Conservation (phyloP, 805 yeast species). For the Candida oleophila region DNA sequence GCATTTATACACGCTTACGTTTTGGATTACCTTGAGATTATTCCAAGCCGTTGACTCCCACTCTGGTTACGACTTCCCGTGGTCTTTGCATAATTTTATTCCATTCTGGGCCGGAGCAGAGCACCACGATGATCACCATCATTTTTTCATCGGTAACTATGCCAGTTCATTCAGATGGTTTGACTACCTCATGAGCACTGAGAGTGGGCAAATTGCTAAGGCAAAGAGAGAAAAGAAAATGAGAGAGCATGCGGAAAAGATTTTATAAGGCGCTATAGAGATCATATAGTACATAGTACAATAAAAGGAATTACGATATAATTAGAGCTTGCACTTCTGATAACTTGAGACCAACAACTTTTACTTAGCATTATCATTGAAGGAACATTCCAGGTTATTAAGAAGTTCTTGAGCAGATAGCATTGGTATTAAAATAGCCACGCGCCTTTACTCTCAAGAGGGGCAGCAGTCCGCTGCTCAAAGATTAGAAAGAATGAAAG, state of each 20-base stretch:
- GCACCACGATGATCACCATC: slow-evolving; percentile 97
- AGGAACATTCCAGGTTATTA: too few relatives aligned
- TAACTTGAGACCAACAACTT: too few relatives aligned
- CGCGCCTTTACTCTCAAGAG: too few relatives aligned
- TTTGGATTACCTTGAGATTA: slow-evolving; percentile 85
- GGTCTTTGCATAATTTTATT: slow-evolving; percentile 87
- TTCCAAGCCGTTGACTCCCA: slow-evolving; percentile 98
- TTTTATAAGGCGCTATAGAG: slow-evolving; percentile 12
- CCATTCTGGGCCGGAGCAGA: slow-evolving; percentile 99
- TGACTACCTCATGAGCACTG: slow-evolving; percentile 87
- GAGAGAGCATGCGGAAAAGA: slow-evolving; percentile 53
- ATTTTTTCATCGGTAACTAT: slow-evolving; percentile 91
- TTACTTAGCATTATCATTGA: too few relatives aligned
- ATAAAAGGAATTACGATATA: neutral
- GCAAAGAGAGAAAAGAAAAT: slow-evolving; percentile 66
- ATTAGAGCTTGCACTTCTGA: too few relatives aligned
- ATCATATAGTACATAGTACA: neutral
- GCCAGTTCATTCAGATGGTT: slow-evolving; percentile 96
- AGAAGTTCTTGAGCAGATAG: too few relatives aligned
- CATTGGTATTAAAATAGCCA: too few relatives aligned
- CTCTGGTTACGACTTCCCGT: slow-evolving; percentile 97
- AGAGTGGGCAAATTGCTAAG: slow-evolving; percentile 82
- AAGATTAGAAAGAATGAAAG: too few relatives aligned
- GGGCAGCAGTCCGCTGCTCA: too few relatives aligned
- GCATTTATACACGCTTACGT: slow-evolving; percentile 84